phyloP scores from a whole-genome alignment of 352 stramenopile genomes.

The Pythium guiyangense region DNA sequence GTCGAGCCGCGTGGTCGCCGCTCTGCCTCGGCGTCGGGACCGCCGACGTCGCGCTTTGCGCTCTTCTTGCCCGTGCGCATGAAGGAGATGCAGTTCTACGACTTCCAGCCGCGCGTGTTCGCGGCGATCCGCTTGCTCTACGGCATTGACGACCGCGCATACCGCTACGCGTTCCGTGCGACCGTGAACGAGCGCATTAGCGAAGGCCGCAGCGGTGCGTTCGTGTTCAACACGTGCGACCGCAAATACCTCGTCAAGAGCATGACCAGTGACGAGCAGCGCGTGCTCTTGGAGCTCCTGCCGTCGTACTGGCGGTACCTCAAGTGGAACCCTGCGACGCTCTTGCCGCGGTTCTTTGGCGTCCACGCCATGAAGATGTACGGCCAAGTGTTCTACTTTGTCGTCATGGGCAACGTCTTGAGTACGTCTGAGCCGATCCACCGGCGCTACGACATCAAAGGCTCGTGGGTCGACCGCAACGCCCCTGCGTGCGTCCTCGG shows the following conservation, averaged over 20 bases:
- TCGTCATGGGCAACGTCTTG: constrained; percentile 92
- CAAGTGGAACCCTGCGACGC: constrained; percentile 82
- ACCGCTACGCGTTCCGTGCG: constrained; percentile 68
- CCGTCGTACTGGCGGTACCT: constrained; percentile 84
- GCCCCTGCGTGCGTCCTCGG: constrained; percentile 68
- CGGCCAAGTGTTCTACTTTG: constrained; percentile 88
- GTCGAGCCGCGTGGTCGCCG: constrained; percentile 36
- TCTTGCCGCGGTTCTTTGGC: constrained; percentile 88
- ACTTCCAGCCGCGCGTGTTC: constrained; percentile 83
- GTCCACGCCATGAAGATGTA: constrained; percentile 92
- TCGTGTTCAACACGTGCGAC: constrained; percentile 89
- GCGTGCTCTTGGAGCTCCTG: constrained; percentile 75
- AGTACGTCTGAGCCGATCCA: constrained; percentile 83
- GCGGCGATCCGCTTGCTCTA: constrained; percentile 62
- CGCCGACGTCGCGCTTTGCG: constrained; percentile 37
- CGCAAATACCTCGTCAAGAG: constrained; percentile 91
- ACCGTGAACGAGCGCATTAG: constrained; percentile 89
- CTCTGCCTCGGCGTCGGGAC: constrained; percentile 5
- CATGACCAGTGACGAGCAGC: constrained; percentile 73
- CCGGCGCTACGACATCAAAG: constrained; percentile 89
- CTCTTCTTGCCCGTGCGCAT: constrained; percentile 60
- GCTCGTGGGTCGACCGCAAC: constrained; percentile 87
- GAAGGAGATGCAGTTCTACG: constrained; percentile 87
- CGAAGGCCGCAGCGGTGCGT: constrained; percentile 84
- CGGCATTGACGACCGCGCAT: constrained; percentile 71